Conservation (phyloP, 768 basidiomycete genomes). For the Amanita muscaria region DNA sequence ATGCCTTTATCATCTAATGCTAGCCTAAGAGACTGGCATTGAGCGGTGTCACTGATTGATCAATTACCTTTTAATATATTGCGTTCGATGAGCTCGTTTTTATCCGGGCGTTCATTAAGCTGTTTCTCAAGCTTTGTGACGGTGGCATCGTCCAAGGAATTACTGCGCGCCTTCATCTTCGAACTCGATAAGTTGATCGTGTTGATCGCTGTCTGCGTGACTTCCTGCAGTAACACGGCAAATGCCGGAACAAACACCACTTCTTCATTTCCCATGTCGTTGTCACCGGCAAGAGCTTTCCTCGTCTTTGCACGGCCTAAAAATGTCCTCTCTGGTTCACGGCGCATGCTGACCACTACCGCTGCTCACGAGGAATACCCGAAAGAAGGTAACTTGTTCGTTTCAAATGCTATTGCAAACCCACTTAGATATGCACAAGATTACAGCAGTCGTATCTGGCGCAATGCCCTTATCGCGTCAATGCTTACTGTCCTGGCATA, state of each 20-base stretch:
- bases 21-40: neutral
- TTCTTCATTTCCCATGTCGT: slow-evolving; percentile 12
- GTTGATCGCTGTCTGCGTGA: no score
- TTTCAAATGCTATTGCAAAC: neutral
- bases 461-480: slow-evolving; percentile 46
- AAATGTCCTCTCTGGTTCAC: slow-evolving; percentile 20
- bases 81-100: slow-evolving; percentile 52
- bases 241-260: slow-evolving; percentile 6
- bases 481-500: slow-evolving; percentile 46
- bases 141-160: slow-evolving; percentile 19
- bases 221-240: no score
- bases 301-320: slow-evolving; percentile 27
- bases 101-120: slow-evolving; percentile 46
- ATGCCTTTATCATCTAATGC: slow-evolving; percentile 48
- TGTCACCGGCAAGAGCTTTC: slow-evolving; percentile 34
- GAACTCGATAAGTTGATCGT: no score
- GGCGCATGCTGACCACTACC: slow-evolving; percentile 38
- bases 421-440: slow-evolving; percentile 33
- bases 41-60: no score
- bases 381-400: slow-evolving; percentile 43
- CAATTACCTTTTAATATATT: slow-evolving; percentile 59
- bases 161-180: no score
- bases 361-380: slow-evolving; percentile 35
- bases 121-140: slow-evolving; percentile 42
- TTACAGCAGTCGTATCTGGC: slow-evolving; percentile 62